A percentile compares a stretch with the other conserved stretches of the same genome.
phyloP scores from a whole-genome alignment of 2,329 filamentous ascomycete genomes.

The Penicillium sp. region DNA sequence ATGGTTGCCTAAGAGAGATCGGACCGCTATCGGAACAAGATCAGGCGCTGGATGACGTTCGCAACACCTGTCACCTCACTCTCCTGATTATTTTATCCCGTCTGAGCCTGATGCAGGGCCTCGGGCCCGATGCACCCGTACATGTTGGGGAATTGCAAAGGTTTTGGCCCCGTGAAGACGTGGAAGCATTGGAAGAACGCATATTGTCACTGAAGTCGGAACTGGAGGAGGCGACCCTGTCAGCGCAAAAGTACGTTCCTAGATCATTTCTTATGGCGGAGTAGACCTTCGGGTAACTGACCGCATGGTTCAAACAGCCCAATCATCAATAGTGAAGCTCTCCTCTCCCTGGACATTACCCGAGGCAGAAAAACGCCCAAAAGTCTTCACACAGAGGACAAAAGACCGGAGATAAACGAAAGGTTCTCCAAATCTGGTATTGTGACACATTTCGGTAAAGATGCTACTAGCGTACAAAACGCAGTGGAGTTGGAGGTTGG shows the following conservation, averaged over 20 bases:
- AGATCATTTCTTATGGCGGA: not conserved
- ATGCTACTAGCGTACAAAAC: not conserved
- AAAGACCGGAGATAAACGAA: not conserved
- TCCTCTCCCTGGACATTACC: not conserved
- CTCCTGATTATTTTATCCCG: not conserved
- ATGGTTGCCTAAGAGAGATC: not conserved
- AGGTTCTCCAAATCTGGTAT: not conserved
- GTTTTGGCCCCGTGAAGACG: not conserved
- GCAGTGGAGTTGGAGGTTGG: not conserved
- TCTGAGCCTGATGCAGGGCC: not conserved
- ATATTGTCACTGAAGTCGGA: not conserved
- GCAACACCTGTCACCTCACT: not conserved
- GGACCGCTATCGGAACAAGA: not conserved
- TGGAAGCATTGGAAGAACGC: not conserved
- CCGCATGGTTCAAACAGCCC: not conserved
- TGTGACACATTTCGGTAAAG: not conserved
- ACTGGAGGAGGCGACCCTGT: not conserved
- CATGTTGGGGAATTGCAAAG: not conserved
- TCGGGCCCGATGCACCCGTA: not conserved
- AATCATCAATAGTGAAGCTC: not conserved
- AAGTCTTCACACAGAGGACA: not conserved
- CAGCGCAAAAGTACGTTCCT: not conserved
- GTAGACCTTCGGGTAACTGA: not conserved
- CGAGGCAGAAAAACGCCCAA: not conserved
- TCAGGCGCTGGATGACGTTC: not conserved